A percentile compares a stretch with the other conserved stretches of the same genome.
Conservation (phyloP, 176 grass and related monocot species). For the Juncus effusus region DNA sequence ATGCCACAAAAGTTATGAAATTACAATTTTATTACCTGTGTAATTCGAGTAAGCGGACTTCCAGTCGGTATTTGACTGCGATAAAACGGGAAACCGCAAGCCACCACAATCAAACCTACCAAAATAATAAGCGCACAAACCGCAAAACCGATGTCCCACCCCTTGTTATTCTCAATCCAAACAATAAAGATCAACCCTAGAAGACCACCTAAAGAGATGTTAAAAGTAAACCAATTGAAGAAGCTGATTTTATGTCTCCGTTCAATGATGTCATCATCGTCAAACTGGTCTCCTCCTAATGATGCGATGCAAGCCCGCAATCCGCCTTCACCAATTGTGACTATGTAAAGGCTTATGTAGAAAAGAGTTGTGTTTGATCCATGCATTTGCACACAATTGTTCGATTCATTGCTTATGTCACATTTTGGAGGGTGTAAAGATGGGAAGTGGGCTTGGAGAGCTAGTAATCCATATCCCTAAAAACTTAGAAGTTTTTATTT, state of each 20-base stretch:
- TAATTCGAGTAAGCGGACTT: constrained; percentile 58
- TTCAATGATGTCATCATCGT: constrained; percentile 27
- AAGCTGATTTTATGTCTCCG: constrained; percentile 36
- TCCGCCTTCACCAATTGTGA: constrained; percentile 42
- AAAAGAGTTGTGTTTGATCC: constrained; percentile 35
- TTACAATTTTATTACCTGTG: constrained; percentile 31
- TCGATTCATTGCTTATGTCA: constrained; percentile 16
- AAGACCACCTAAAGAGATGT: constrained; percentile 35
- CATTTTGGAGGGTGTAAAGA: constrained; percentile 45
- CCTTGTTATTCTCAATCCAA: constrained; percentile 55
- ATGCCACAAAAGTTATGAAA: too few relatives aligned
- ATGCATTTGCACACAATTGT: constrained; percentile 19
- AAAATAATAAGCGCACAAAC: constrained; percentile 28
- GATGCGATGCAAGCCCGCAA: constrained; percentile 35
- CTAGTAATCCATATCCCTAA: constrained; percentile 44
- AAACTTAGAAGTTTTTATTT: not conserved
- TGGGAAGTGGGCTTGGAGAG: constrained; percentile 38
- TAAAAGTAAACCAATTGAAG: constrained; percentile 66
- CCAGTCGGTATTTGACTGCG: constrained; percentile 47
- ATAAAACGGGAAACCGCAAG: constrained; percentile 37
- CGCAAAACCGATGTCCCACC: constrained; percentile 38
- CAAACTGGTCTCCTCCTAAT: constrained; percentile 63
- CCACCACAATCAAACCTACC: constrained; percentile 17
- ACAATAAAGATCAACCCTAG: constrained; percentile 45
- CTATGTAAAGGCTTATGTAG: constrained; percentile 41